A percentile compares a stretch with the other conserved stretches of the same genome.
Evolutionary conservation across 148 eudicot species (phyloP).

Genomic region (Suaeda aralocaspica): DNA sequence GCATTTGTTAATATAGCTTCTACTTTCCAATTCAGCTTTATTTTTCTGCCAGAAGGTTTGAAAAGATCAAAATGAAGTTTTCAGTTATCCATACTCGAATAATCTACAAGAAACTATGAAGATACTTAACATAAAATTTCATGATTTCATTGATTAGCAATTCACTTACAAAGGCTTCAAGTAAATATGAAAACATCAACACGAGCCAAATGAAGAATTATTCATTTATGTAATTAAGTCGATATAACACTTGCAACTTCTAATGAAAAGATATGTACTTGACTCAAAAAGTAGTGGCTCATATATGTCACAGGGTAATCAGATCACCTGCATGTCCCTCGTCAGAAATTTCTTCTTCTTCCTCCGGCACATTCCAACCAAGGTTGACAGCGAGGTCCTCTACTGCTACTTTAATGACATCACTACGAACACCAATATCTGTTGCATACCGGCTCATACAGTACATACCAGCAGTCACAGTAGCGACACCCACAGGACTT

Average conservation of each 20-base stretch:
- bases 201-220: background rate
- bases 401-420: slow-evolving; percentile 83
- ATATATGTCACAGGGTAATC: slow-evolving; percentile 26
- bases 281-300: slow-evolving; percentile 4
- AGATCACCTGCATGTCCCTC: slow-evolving; percentile 27
- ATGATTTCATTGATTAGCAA: background rate
- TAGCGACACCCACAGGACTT: slow-evolving; percentile 85
- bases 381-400: slow-evolving; percentile 79
- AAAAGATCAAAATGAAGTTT: background rate
- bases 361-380: slow-evolving; percentile 45
- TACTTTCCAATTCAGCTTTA: background rate
- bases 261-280: slow-evolving; percentile 29
- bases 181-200: slow-evolving; percentile 1
- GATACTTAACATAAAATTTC: slow-evolving; percentile 11
- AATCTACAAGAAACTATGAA: background rate
- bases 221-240: slow-evolving; percentile 12
- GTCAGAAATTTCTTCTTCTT: slow-evolving; percentile 23
- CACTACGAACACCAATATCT: slow-evolving; percentile 91
- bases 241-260: background rate
- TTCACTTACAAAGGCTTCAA: slow-evolving; percentile 2
- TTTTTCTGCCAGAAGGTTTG: background rate
- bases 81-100: background rate
- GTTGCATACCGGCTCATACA: slow-evolving; percentile 93
- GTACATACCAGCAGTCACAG: slow-evolving; percentile 90
- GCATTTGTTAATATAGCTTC: too few species aligned